Conservation (phyloP, 2,329 filamentous ascomycete species). For the Rugonectria rugulosa region DNA sequence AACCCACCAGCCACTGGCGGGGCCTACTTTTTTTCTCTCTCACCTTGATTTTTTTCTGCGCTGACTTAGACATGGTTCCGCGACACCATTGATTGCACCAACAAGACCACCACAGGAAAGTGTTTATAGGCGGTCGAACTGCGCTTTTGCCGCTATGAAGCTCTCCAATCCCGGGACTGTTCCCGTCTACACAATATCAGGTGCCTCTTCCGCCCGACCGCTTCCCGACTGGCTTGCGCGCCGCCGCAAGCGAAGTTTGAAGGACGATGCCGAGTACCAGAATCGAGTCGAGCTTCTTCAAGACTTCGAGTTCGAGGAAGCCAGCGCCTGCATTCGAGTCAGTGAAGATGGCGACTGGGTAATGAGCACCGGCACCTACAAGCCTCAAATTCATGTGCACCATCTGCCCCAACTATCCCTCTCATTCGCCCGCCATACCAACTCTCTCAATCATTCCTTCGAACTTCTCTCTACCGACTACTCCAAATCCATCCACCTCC, state of each 20-base stretch:
- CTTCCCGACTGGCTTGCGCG: slow-evolving; percentile 95
- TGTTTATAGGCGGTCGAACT: slow-evolving; percentile 22
- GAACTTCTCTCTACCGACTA: slow-evolving; percentile 89
- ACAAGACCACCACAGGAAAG: slow-evolving; percentile 28
- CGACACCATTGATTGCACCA: slow-evolving; percentile 10
- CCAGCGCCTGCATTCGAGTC: slow-evolving; percentile 86
- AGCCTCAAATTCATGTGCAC: slow-evolving; percentile 83
- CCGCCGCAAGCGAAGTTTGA: slow-evolving; percentile 87
- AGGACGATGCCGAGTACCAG: slow-evolving; percentile 90
- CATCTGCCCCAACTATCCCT: slow-evolving; percentile 91
- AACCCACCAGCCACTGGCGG: slow-evolving; percentile 21
- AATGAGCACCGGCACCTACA: slow-evolving; percentile 87
- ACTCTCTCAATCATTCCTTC: slow-evolving; percentile 90
- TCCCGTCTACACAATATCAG: slow-evolving; percentile 94
- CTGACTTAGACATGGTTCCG: slow-evolving; percentile 15
- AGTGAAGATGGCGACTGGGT: slow-evolving; percentile 98
- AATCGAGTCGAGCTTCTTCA: slow-evolving; percentile 94
- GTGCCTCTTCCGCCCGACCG: slow-evolving; percentile 84
- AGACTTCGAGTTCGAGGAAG: slow-evolving; percentile 97
- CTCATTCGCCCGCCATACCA: slow-evolving; percentile 93
- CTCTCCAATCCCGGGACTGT: slow-evolving; percentile 83
- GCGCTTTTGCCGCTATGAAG: slow-evolving; percentile 65
- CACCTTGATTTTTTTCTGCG: slow-evolving; percentile 43
- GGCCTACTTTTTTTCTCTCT: slow-evolving; percentile 34
- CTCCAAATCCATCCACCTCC: slow-evolving; percentile 91